Evolutionary conservation across 768 basidiomycete species (phyloP).

Genomic region (Leccinum obscurum): DNA sequence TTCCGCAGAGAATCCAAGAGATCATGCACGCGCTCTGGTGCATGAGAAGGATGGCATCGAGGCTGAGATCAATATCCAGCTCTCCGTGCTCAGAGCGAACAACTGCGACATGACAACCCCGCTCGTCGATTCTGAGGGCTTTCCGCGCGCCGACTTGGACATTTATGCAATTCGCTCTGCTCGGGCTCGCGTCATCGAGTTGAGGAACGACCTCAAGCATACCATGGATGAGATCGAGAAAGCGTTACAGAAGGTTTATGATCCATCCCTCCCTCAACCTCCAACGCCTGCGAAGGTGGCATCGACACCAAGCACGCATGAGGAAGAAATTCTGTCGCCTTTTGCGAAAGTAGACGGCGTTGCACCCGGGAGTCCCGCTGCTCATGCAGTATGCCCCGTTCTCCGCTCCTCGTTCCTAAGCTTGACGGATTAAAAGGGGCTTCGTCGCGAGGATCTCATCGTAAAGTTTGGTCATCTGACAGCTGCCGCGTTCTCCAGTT

Average conservation of each 20-base stretch:
- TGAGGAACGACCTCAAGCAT: slow-evolving; percentile 73
- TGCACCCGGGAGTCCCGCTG: slow-evolving; percentile 79
- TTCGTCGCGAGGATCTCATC: slow-evolving; percentile 69
- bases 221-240: slow-evolving; percentile 67
- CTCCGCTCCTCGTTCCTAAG: not conserved
- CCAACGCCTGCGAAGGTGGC: slow-evolving; percentile 26
- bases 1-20: slow-evolving; percentile 45
- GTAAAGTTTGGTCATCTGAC: slow-evolving; percentile 71
- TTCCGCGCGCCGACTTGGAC: slow-evolving; percentile 85
- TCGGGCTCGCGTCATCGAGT: slow-evolving; percentile 73
- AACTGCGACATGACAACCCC: slow-evolving; percentile 66
- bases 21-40: slow-evolving; percentile 65
- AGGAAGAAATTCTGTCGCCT: slow-evolving; percentile 35
- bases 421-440: slow-evolving; percentile 45
- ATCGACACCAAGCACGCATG: slow-evolving; percentile 21
- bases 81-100: slow-evolving; percentile 63
- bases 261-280: slow-evolving; percentile 34
- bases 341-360: slow-evolving; percentile 86
- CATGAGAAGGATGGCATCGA: slow-evolving; percentile 72
- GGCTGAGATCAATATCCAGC: slow-evolving; percentile 61
- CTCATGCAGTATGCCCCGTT: slow-evolving; percentile 62
- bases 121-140: slow-evolving; percentile 85
- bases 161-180: slow-evolving; percentile 77
- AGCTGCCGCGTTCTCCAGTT: slow-evolving; percentile 48
- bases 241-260: slow-evolving; percentile 70